Evolutionary conservation across 2,329 filamentous ascomycete species (phyloP), one percentile per base, ranked within the genome.

Genomic region (Decorospora gaudefroyi): DNA sequence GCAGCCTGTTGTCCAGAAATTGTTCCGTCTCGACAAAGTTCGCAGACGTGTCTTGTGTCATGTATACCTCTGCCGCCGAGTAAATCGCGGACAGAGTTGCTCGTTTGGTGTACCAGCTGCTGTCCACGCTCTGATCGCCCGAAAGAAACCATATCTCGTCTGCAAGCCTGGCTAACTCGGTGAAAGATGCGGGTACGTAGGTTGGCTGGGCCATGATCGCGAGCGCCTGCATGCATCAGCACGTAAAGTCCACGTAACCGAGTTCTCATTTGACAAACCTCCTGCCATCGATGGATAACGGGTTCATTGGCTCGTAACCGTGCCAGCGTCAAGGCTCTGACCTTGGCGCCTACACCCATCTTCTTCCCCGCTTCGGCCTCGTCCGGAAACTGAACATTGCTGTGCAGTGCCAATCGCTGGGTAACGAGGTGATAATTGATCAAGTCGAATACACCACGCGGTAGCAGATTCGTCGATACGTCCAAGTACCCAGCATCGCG

Each of bases 91-190:
- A 78, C 16, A 88, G 68, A 0, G 77, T 79, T 6, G 82, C 77
- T 3, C 85, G 78, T 66, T 86, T 87, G 2, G 84, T 84, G 60
- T 99, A 99, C 93, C 93, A 99, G 4, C 84, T 85, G 3, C 83
- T 81, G 70, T 97, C 91, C 48, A 96, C 88, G 15, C 85, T 81
- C 15, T 74, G 77, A 70, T 97, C 93, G 36, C 90, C 89, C 0
- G 92, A 83, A 3, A 96, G 81, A 63, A 87, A 90, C 79, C 87
- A 88, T 37, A 99, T 95, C 70, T 99, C 93, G 68, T 96, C 92
- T n/a, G 87, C 81, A 4, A 99, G 82, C 35, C 81, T 77, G 28
- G 87, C 84, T 3, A 99, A 81, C 73, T 97, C 93, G 30, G 79
- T 79, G 3, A 96, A 68, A 0, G 90, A 91, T 6, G 82, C 74